A percentile compares a stretch with the other conserved stretches of the same genome.
These are phyloP conservation scores for Leccinum disarticulatum DNA, from an alignment of 768 basidiomycete species.

Conservation along the genomic window DNA sequence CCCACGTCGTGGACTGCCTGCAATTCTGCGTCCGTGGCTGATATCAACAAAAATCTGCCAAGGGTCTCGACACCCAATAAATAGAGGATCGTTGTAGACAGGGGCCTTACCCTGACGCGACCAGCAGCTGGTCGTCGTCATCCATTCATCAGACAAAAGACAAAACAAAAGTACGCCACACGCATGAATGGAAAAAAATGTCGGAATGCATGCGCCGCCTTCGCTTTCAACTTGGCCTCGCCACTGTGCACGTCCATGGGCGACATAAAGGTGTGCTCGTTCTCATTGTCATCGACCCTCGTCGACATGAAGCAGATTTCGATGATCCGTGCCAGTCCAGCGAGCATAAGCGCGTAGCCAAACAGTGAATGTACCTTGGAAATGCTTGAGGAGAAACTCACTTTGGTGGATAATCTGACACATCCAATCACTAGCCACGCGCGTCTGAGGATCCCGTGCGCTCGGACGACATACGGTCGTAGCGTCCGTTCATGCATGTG, in stretches of 20 bases:
- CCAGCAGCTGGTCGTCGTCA: slow-evolving; percentile 51
- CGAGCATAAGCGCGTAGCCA: slow-evolving; percentile 80
- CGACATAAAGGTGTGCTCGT: slow-evolving; percentile 66
- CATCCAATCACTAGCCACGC: slow-evolving; percentile 82
- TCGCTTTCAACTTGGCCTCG: slow-evolving; percentile 25
- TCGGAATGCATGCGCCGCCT: slow-evolving; percentile 63
- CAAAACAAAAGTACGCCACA: slow-evolving; percentile 15
- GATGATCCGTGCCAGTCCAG: slow-evolving; percentile 74
- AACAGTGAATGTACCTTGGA: slow-evolving; percentile 77
- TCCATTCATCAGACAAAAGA: slow-evolving; percentile 4
- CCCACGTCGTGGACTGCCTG: slow-evolving; percentile 61
- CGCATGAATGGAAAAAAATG: slow-evolving; percentile 86
- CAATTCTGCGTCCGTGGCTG: slow-evolving; percentile 90
- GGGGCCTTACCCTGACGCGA: slow-evolving; percentile 63
- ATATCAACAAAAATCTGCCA: slow-evolving; percentile 82
- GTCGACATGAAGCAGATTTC: slow-evolving; percentile 78
- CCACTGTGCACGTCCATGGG: slow-evolving; percentile 13
- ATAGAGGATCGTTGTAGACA: background rate
- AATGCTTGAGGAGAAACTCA: slow-evolving; percentile 25
- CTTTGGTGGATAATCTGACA: slow-evolving; percentile 85
- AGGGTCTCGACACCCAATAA: background rate
- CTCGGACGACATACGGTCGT: slow-evolving; percentile 66
- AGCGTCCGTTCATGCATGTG: slow-evolving; percentile 80
- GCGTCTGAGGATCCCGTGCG: slow-evolving; percentile 79
- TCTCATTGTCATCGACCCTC: slow-evolving; percentile 46